A percentile compares a stretch with the other conserved stretches of the same genome.
Conservation (phyloP, 2,329 filamentous ascomycete genomes). For the Pseudogymnoascus sp. region DNA sequence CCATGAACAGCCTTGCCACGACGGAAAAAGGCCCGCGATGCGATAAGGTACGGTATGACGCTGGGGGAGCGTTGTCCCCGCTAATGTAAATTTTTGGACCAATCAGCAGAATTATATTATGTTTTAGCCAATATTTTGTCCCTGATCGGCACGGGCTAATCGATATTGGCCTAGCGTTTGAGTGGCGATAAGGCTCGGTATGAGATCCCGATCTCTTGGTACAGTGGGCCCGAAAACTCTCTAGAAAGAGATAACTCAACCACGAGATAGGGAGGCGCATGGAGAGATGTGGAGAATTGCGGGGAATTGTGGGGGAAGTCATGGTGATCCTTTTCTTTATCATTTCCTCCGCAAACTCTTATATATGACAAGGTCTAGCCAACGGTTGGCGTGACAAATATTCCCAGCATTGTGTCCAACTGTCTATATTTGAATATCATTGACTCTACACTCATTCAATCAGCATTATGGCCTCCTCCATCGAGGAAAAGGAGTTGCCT, state of each 20-base stretch:
- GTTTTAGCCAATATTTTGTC: background rate
- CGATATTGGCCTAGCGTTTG: background rate
- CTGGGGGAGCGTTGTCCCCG: background rate
- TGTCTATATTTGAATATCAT: background rate
- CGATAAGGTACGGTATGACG: constrained; percentile 1
- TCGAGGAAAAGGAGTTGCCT: background rate
- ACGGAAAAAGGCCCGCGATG: background rate
- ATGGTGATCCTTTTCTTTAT: background rate
- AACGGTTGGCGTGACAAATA: background rate
- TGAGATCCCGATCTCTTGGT: constrained; percentile 2
- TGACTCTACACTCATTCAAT: background rate
- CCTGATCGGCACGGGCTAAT: background rate
- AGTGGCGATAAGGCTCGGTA: constrained; percentile 3
- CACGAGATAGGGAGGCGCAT: constrained; percentile 1
- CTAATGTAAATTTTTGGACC: background rate
- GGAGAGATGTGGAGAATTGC: background rate
- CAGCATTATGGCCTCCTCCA: background rate
- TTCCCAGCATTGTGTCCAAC: background rate
- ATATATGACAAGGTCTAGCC: constrained; percentile 4
- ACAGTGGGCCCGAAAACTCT: background rate
- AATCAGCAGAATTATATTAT: background rate
- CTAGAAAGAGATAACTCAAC: background rate
- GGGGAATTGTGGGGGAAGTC: constrained; percentile 1
- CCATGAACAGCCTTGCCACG: background rate
- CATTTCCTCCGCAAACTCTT: constrained; percentile 4